phyloP scores from a whole-genome alignment of 495 filamentous ascomycete genomes.

The Cudoniella acicularis region DNA sequence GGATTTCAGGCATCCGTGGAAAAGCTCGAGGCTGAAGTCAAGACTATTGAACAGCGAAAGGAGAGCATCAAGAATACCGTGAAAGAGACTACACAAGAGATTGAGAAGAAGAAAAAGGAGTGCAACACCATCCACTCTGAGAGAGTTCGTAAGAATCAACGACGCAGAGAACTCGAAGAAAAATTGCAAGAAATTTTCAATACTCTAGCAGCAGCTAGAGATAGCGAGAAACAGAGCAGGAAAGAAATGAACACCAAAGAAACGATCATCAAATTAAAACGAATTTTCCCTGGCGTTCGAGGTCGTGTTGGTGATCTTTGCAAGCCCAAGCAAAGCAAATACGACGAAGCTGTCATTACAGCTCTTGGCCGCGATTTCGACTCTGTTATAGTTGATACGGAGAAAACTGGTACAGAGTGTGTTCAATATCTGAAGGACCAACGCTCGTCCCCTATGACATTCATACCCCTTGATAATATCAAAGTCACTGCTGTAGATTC shows the following conservation, averaged over 20 bases:
- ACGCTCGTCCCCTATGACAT: slow-evolving; percentile 77
- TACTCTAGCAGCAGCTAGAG: slow-evolving; percentile 77
- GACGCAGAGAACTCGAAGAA: slow-evolving; percentile 84
- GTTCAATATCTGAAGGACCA: slow-evolving; percentile 93
- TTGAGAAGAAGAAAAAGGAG: slow-evolving; percentile 86
- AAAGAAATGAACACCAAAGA: slow-evolving; percentile 74
- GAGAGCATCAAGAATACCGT: slow-evolving; percentile 53
- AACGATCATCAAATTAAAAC: slow-evolving; percentile 78
- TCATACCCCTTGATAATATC: slow-evolving; percentile 95
- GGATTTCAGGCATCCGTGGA: slow-evolving; percentile 66
- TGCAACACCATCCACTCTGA: slow-evolving; percentile 83
- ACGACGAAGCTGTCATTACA: slow-evolving; percentile 84
- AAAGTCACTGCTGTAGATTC: slow-evolving; percentile 86
- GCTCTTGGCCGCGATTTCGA: slow-evolving; percentile 92
- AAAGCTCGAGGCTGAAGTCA: slow-evolving; percentile 68
- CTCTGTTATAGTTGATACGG: slow-evolving; percentile 91
- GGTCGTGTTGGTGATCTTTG: slow-evolving; percentile 90
- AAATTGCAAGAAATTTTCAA: slow-evolving; percentile 76
- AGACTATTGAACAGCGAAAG: slow-evolving; percentile 64
- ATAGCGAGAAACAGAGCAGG: slow-evolving; percentile 77
- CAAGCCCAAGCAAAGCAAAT: slow-evolving; percentile 95
- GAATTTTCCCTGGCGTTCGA: slow-evolving; percentile 86
- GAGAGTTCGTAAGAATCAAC: slow-evolving; percentile 70
- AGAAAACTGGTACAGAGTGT: slow-evolving; percentile 90
- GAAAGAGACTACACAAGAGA: slow-evolving; percentile 67